Evolutionary conservation across 2,329 filamentous ascomycete genomes (phyloP), one percentile per base, ranked within the genome.

Genomic region (Setomelanomma holmii): DNA sequence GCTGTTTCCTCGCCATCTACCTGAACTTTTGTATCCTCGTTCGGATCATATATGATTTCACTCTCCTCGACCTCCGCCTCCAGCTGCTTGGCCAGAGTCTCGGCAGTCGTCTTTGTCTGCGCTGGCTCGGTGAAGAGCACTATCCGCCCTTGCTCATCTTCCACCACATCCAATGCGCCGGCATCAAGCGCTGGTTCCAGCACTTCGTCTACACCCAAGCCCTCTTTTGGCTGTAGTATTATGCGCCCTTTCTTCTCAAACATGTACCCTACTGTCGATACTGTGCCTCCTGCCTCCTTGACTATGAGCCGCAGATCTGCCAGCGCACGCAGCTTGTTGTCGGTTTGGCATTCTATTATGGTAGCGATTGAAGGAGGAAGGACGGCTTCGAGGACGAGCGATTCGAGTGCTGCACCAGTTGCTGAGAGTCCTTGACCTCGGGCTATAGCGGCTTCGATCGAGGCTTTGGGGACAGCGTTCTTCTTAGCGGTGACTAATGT

Each of bases 21-120:
- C 6, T 79, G 78, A 16, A 90, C 84, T 70, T 84, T 85, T 0
- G 89, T 93, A 56, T 96, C 92, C 65, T 88, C 85, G 54, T 93
- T 95, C 0, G 91, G 84, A 53, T 88, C 85, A 88, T 91, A 97
- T 38, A 96, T 82, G 45, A 97, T 93, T 49, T 96, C 90, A 16
- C 86, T 86, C 61, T 86, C 88, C 49, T 89, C 78, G 40, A 96
- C 84, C 52, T 88, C 84, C 55, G 96, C 75, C 1, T 81, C 84
- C 17, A 90, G 81, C 33, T 82, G 79, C 58, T 84, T 80, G 4
- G 84, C 80, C n/a, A 96, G 70, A 11, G 80, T 79, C 55, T 89
- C 81, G 2, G 86, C 86, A 1, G 88, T 85, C 16, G 83, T 78
- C 50, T 84, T 87, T 0, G 87, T 89, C 55, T 84, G 80, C 8